Evolutionary conservation across 2,329 filamentous ascomycete species (phyloP).

Genomic region (Alternaria metachromatica): DNA sequence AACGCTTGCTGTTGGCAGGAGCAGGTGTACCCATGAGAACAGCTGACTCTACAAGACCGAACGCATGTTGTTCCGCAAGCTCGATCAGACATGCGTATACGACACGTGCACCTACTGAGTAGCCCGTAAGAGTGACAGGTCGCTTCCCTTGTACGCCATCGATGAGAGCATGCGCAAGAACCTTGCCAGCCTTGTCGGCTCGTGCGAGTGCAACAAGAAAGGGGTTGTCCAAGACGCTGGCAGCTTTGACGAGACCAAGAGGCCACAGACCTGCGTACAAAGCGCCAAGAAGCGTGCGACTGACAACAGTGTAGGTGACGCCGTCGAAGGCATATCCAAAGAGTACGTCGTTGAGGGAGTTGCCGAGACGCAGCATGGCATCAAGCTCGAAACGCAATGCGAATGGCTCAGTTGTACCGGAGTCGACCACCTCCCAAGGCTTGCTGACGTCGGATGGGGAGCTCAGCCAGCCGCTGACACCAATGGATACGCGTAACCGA

Average conservation of each 20-base stretch:
- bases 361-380: constrained; percentile 76
- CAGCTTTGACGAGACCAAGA: constrained; percentile 53
- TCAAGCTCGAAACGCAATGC: constrained; percentile 82
- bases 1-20: constrained; percentile 72
- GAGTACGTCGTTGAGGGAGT: constrained; percentile 75
- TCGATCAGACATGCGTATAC: constrained; percentile 81
- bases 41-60: constrained; percentile 81
- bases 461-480: constrained; percentile 80
- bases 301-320: constrained; percentile 75
- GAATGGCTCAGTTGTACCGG: constrained; percentile 74
- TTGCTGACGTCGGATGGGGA: constrained; percentile 71
- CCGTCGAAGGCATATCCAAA: constrained; percentile 78
- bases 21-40: constrained; percentile 82
- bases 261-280: constrained; percentile 57
- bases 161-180: constrained; percentile 80
- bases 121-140: constrained; percentile 80
- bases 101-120: constrained; percentile 78
- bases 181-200: constrained; percentile 78
- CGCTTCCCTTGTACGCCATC: constrained; percentile 81
- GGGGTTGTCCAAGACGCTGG: constrained; percentile 75
- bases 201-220: constrained; percentile 77
- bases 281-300: constrained; percentile 58
- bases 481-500: constrained; percentile 74
- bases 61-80: constrained; percentile 77
- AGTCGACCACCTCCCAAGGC: constrained; percentile 78